Base-by-base conservation (phyloP, 2,329 filamentous ascomycete genomes). In the Scedosporium apiospermum region DNA sequence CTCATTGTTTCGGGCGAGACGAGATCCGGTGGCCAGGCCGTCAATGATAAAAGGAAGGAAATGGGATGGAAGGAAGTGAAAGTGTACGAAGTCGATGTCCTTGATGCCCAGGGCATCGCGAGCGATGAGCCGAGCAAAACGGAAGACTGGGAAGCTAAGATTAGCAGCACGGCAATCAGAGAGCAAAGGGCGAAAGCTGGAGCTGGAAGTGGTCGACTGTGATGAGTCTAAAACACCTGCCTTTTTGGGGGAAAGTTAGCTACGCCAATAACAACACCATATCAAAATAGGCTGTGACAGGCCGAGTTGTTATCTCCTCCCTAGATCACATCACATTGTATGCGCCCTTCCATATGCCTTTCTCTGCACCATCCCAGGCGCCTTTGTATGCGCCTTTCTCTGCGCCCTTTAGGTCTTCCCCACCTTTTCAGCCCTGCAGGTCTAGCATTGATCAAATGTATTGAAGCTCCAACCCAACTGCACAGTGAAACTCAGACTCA, bases 1-100 rank as follows among this genome's bases (percentile, higher is more conserved):
- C 80, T 99, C 62, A 88, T 96, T 3, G 87, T 98, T 5, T 97
- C 93, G 5, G 88, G 84, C 12, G 95, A 99, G 78, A 98, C 95
- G 16, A 83, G 90, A 61, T 82, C 86, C 1, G 95, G 95, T 41
- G 95, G 93, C 4, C 79, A 85, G 64, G 90, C 90, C 0, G 91
- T 99, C 67, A 99, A 99, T 71, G 82, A 88, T n/a, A 90, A 88
- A 72, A 84, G 95, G 55, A 76, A 70, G 30, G 88, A 90, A 68
- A 88, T 87, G 64, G 90, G 89, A 2, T 97, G 91, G 92, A 77
- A 79, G 42, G 74, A 79, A 26, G 78, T 99, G 46, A 86, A 91
- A 27, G 83, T 96, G 0, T 96, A 91, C 69, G 93, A 96, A 72
- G 91, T 98, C 30, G 90, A 95, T 69, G 91, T 98, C 14, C 80